phyloP scores from a whole-genome alignment of 176 grass and related monocot species.

The Bromus sterilis region DNA sequence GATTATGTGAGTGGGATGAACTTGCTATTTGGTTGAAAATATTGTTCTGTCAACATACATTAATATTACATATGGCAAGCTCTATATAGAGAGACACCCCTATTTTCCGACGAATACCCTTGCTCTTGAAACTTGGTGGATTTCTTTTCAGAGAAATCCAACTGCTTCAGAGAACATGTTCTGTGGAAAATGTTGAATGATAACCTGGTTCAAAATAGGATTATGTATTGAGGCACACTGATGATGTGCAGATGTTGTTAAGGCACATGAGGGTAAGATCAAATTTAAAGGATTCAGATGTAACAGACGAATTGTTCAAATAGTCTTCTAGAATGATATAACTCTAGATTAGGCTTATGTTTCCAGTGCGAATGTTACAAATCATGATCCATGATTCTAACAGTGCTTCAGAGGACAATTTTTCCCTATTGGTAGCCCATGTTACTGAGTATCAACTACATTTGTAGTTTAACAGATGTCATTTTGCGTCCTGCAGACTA shows the following conservation, averaged over 20 bases:
- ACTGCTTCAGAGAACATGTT: background rate
- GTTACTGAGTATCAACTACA: background rate
- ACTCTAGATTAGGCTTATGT: background rate
- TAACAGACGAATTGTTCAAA: no score
- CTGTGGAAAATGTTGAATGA: background rate
- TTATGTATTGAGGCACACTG: conserved; percentile 16
- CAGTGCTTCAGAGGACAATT: background rate
- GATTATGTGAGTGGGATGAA: background rate
- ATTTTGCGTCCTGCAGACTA: background rate
- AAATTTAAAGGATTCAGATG: conserved; percentile 50
- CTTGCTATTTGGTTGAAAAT: background rate
- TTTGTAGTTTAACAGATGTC: conserved; percentile 4
- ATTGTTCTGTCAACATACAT: background rate
- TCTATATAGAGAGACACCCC: background rate
- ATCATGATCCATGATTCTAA: background rate
- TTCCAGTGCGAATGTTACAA: background rate
- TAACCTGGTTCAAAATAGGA: background rate
- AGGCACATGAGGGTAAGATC: conserved; percentile 41
- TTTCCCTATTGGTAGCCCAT: background rate
- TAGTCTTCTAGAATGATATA: background rate
- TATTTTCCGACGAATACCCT: background rate
- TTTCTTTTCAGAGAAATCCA: background rate
- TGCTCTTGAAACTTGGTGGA: background rate
- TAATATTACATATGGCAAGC: background rate
- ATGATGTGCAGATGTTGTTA: conserved; percentile 35